Conservation (phyloP, 2,329 filamentous ascomycete species). For the Aphanoascus verrucosus region DNA sequence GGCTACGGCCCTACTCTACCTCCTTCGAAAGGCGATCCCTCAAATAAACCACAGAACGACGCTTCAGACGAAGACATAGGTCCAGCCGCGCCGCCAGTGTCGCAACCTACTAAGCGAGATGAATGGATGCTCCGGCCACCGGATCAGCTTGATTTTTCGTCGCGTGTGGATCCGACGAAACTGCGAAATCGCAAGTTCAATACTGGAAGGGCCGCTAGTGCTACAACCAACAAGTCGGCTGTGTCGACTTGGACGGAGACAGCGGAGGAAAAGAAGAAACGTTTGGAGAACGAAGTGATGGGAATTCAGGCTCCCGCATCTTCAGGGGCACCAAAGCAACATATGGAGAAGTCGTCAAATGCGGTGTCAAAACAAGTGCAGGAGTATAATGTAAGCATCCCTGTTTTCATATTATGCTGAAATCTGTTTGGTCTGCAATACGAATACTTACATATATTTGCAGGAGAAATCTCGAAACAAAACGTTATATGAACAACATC, state of each 20-base stretch:
- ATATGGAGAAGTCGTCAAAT: background rate
- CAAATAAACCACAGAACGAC: constrained; percentile 1
- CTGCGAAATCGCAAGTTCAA: constrained; percentile 71
- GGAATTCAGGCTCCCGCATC: constrained; percentile 46
- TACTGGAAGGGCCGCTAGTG: constrained; percentile 50
- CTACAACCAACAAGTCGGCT: constrained; percentile 27
- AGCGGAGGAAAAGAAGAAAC: constrained; percentile 69
- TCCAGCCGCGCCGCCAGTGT: background rate
- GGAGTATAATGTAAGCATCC: constrained; percentile 19
- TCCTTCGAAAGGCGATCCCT: constrained; percentile 9
- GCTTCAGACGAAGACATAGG: constrained; percentile 2
- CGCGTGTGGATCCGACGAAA: constrained; percentile 68
- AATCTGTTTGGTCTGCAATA: background rate
- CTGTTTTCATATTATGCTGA: background rate
- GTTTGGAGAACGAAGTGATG: constrained; percentile 69
- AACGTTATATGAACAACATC: constrained; percentile 16
- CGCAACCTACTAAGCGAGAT: constrained; percentile 54
- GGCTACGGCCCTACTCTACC: constrained; percentile 28
- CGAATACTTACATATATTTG: background rate
- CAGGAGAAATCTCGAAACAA: constrained; percentile 16
- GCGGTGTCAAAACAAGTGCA: constrained; percentile 14
- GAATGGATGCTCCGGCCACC: constrained; percentile 73
- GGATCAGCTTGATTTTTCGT: constrained; percentile 40
- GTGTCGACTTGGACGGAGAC: constrained; percentile 72
- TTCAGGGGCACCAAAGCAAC: background rate